These are phyloP conservation scores for Epichloe uncinata DNA, from an alignment of 2,329 filamentous ascomycete species.

Conservation along the genomic window DNA sequence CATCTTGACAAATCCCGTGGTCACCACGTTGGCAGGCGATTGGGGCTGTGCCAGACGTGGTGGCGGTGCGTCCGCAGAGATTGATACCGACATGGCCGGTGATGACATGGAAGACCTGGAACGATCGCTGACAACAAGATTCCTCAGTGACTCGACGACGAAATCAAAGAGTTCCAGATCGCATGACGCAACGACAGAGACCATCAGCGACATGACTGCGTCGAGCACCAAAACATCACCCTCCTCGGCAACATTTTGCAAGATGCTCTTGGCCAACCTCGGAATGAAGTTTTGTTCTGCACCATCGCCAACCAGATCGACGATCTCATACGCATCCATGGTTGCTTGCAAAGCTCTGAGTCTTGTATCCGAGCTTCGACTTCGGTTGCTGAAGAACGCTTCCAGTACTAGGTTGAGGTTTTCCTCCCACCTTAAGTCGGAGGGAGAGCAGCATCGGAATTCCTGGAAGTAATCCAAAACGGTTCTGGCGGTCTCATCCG, in stretches of 20 bases:
- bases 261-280: constrained; percentile 45
- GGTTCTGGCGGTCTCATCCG: constrained; percentile 49
- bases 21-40: constrained; percentile 57
- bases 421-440: constrained; percentile 52
- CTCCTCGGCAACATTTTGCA: constrained; percentile 49
- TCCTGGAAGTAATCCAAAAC: constrained; percentile 56
- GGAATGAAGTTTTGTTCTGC: constrained; percentile 43
- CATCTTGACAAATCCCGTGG: constrained; percentile 57
- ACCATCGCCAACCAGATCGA: constrained; percentile 44
- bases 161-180: constrained; percentile 44
- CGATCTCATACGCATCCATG: constrained; percentile 44
- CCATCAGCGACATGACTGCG: constrained; percentile 50
- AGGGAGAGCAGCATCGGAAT: constrained; percentile 58
- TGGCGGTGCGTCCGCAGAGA: constrained; percentile 12
- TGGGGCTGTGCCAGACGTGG: constrained; percentile 16
- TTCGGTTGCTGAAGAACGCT: constrained; percentile 49
- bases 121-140: constrained; percentile 36
- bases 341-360: constrained; percentile 48
- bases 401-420: constrained; percentile 48
- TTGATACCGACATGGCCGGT: constrained; percentile 12
- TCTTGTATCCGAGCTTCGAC: constrained; percentile 47
- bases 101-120: constrained; percentile 28
- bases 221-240: constrained; percentile 51
- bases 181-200: constrained; percentile 48
- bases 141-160: constrained; percentile 38